A percentile compares a stretch with the other conserved stretches of the same genome.
Conservation (phyloP, 345 rosid species). For the Xanthoceras sorbifolium region DNA sequence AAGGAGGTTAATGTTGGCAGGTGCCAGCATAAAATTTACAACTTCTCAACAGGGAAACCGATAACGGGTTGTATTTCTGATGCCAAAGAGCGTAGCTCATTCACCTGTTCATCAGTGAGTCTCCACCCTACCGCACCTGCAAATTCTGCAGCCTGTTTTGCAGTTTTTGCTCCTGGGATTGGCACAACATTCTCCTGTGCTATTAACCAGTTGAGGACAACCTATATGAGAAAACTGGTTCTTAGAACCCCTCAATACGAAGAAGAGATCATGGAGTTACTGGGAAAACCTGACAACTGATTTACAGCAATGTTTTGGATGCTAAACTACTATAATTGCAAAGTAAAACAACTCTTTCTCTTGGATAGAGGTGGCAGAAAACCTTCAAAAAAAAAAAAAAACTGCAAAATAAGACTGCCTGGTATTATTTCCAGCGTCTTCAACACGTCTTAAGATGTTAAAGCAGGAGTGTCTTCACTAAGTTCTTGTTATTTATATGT, state of each 20-base stretch:
- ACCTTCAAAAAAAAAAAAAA: not conserved
- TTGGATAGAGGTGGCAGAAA: not conserved
- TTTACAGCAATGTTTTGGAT: not conserved
- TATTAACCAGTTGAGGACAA: conserved; percentile 86
- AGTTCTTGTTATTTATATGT: not conserved
- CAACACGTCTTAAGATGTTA: conserved; percentile 4
- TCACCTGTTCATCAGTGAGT: conserved; percentile 56
- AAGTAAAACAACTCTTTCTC: not conserved
- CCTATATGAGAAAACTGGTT: conserved; percentile 40
- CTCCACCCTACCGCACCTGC: conserved; percentile 90
- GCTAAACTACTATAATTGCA: not conserved
- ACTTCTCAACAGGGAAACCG: conserved; percentile 80
- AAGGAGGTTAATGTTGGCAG: not conserved
- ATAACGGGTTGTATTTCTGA: conserved; percentile 51
- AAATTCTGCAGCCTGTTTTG: conserved; percentile 79
- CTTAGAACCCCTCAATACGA: not conserved
- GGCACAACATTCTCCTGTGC: conserved; percentile 91
- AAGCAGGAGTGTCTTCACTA: not conserved
- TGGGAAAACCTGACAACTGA: not conserved
- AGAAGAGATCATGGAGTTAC: too few species aligned
- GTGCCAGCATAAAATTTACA: conserved; percentile 25
- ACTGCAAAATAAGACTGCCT: not conserved
- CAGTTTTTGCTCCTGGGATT: conserved; percentile 91
- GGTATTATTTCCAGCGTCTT: not conserved
- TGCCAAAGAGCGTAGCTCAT: conserved; percentile 81